Conservation (phyloP, 2,329 filamentous ascomycete genomes). For the Penicillium sclerotiorum region DNA sequence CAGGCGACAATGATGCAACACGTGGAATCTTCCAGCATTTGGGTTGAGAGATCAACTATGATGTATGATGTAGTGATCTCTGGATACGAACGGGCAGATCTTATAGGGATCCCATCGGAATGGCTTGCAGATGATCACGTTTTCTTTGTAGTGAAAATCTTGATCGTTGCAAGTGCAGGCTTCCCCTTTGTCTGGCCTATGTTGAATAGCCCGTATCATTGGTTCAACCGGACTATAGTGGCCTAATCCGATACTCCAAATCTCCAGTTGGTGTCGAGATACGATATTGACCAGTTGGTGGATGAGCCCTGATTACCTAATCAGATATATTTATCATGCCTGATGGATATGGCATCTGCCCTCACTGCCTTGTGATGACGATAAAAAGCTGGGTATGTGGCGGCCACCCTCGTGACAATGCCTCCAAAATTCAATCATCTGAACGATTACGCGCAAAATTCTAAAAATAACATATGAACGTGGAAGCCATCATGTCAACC, state of each 20-base stretch:
- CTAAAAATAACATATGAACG: too few relatives aligned
- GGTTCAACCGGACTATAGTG: background rate
- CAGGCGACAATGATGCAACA: conserved; percentile 22
- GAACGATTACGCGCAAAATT: too few relatives aligned
- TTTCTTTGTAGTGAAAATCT: too few relatives aligned
- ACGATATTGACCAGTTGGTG: background rate
- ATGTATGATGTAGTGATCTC: conserved; percentile 19
- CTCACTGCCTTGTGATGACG: too few relatives aligned
- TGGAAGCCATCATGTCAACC: too few relatives aligned
- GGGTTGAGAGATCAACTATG: conserved; percentile 5
- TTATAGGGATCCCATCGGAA: too few relatives aligned
- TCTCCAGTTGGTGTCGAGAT: too few relatives aligned
- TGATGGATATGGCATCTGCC: too few relatives aligned
- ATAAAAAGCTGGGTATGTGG: too few relatives aligned
- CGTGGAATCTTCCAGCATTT: conserved; percentile 22
- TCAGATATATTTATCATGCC: background rate
- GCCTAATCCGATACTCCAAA: background rate
- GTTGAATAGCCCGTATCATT: background rate
- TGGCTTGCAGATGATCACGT: too few relatives aligned
- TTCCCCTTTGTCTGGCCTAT: background rate
- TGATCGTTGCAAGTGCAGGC: background rate
- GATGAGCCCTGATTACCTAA: background rate
- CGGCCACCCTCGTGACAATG: too few relatives aligned
- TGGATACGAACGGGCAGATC: background rate
- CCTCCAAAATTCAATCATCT: too few relatives aligned